phyloP scores from a whole-genome alignment of 768 basidiomycete species.

The Naganishia vishniacii region DNA sequence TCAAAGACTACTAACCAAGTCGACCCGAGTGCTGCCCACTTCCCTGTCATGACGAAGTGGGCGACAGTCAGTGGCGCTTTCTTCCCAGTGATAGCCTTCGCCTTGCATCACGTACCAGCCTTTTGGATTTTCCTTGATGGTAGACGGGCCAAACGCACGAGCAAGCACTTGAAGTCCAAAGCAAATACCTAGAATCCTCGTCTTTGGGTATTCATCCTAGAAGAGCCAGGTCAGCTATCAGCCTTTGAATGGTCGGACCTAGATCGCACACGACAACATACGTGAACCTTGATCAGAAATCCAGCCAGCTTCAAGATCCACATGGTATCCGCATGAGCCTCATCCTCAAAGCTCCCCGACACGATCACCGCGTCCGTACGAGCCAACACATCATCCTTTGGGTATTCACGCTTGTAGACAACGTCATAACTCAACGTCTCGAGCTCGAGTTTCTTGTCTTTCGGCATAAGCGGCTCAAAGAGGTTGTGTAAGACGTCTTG shows the following conservation, averaged over 20 bases:
- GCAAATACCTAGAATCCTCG: conserved; percentile 36
- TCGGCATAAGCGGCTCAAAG: conserved; percentile 34
- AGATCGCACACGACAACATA: neutral
- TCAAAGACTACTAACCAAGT: conserved; percentile 13
- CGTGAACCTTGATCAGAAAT: conserved; percentile 35
- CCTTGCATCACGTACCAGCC: conserved; percentile 39
- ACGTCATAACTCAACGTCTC: conserved; percentile 35
- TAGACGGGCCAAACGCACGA: conserved; percentile 34
- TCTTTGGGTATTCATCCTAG: conserved; percentile 34
- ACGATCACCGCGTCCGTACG: conserved; percentile 36
- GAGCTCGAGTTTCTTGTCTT: conserved; percentile 27
- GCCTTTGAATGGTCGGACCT: neutral
- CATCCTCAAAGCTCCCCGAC: conserved; percentile 38
- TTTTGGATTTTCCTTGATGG: conserved; percentile 34
- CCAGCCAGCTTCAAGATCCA: conserved; percentile 39
- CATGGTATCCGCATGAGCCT: conserved; percentile 33
- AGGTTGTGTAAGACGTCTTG: conserved; percentile 39
- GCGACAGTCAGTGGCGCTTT: neutral
- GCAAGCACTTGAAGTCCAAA: conserved; percentile 39
- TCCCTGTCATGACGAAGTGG: conserved; percentile 27
- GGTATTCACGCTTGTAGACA: conserved; percentile 34
- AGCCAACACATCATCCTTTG: conserved; percentile 34
- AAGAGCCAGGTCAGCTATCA: too few relatives aligned
- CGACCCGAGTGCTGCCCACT: conserved; percentile 34
- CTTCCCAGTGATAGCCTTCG: too few relatives aligned